Evolutionary conservation across 2,329 filamentous ascomycete genomes (phyloP), one percentile per base, ranked within the genome.

Genomic region (Exophiala spinifera): DNA sequence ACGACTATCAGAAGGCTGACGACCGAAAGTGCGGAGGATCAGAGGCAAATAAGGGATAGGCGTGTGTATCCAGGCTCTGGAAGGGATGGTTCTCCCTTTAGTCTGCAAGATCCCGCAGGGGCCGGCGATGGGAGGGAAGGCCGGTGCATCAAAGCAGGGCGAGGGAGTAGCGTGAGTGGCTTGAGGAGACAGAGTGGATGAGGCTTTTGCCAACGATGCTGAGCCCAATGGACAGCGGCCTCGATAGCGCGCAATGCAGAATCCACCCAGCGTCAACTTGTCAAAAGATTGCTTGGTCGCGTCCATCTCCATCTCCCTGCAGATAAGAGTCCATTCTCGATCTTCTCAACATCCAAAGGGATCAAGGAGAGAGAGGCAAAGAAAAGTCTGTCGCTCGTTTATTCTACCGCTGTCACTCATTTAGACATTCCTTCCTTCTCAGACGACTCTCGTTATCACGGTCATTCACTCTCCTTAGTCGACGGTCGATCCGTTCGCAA

Each of bases 401-500:
- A 31, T 51, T 37, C 31, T 47, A 43, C 46, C 14, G 45, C 49
- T 49, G 53, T 56, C 53, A 49, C 56, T 60, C 59, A 31, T 43
- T 57, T 57, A 52, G 49, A 50, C 47, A 37, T 21, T 51, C 44
- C 49, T 28, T 20, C 49, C 42, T 34, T 25, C 21, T 21, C 47
- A 31, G 28, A 31, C 28, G 28, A 10, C 44, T 49, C 47, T 58
- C 49, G 28, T 45, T 15, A 55, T 49, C 47, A 57, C 56, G 42
- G 46, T 51, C 55, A 56, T 53, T 52, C 56, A 52, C 28, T 10
- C 28, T 55, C 56, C 19, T 59, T 55, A 40, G 39, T 48, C 55
- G 60, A 60, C 60, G 60, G 53, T 62, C 52, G 60, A 62, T 58
- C 55, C 60, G 60, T 62, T n/a, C 60, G 53, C 37, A 52, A 34